Conservation (phyloP, 1,284 basidiomycete species). For the Porodaedalea pini region DNA sequence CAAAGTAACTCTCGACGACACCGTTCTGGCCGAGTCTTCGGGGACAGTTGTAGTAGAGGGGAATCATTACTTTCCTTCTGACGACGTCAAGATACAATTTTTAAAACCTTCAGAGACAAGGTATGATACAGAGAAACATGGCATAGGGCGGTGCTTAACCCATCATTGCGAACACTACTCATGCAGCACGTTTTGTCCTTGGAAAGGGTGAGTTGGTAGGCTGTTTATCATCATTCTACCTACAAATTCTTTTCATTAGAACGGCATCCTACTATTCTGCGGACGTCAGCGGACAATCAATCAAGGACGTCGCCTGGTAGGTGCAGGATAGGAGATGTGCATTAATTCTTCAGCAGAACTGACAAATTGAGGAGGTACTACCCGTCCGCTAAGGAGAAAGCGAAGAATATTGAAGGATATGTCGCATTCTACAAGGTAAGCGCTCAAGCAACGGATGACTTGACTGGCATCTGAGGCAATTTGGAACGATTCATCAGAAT, state of each 20-base stretch:
- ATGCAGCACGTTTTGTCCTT: conserved; percentile 49
- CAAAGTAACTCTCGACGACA: conserved; percentile 26
- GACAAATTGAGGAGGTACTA: conserved; percentile 49
- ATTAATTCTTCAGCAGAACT: background rate
- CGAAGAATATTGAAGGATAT: conserved; percentile 53
- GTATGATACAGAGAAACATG: conserved; percentile 31
- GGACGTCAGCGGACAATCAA: conserved; percentile 41
- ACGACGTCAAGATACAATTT: conserved; percentile 39
- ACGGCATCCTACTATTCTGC: conserved; percentile 60
- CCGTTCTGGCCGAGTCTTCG: conserved; percentile 26
- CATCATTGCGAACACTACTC: background rate
- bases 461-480: background rate
- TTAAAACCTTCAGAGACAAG: conserved; percentile 49
- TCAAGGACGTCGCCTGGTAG: conserved; percentile 62
- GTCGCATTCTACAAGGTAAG: conserved; percentile 65
- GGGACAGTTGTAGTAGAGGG: conserved; percentile 26
- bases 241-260: conserved; percentile 32
- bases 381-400: conserved; percentile 45
- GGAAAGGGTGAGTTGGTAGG: conserved; percentile 58
- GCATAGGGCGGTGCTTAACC: background rate
- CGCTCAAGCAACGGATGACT: background rate
- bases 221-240: background rate
- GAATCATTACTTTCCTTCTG: conserved; percentile 28
- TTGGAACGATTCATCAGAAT: conserved; percentile 21
- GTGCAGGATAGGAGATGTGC: conserved; percentile 21